A percentile compares a stretch with the other conserved stretches of the same genome.
phyloP scores from a whole-genome alignment of 805 yeast species.

The Metschnikowia colocasiae region DNA sequence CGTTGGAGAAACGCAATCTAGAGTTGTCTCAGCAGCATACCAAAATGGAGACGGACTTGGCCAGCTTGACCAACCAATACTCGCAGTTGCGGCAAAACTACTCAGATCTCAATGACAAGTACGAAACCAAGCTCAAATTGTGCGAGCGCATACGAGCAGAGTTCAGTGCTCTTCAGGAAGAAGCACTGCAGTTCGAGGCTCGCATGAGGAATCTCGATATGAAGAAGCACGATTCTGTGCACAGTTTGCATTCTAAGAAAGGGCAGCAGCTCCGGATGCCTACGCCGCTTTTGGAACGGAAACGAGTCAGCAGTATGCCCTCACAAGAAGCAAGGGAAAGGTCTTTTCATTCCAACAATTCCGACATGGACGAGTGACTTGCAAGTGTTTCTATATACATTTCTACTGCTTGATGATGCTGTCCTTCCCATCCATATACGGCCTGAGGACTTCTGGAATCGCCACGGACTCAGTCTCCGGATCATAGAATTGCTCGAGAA shows the following conservation, averaged over 20 bases:
- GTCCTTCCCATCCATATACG: slow-evolving; percentile 66
- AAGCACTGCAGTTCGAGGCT: slow-evolving; percentile 11
- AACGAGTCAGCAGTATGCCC: slow-evolving; percentile 15
- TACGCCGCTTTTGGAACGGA: slow-evolving; percentile 8
- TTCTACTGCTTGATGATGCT: slow-evolving; percentile 16
- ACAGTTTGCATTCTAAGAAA: slow-evolving; percentile 23
- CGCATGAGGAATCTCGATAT: slow-evolving; percentile 5
- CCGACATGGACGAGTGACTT: slow-evolving; percentile 15
- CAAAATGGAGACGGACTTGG: slow-evolving; percentile 43
- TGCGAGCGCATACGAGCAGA: slow-evolving; percentile 21
- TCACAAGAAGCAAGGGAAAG: background rate
- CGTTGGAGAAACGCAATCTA: slow-evolving; percentile 1
- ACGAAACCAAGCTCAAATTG: slow-evolving; percentile 24
- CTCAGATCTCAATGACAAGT: slow-evolving; percentile 18
- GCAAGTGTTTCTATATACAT: slow-evolving; percentile 6
- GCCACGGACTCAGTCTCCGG: slow-evolving; percentile 47
- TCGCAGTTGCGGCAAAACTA: slow-evolving; percentile 58
- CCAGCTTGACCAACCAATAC: slow-evolving; percentile 62
- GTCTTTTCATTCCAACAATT: slow-evolving; percentile 13
- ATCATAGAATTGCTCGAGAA: slow-evolving; percentile 82
- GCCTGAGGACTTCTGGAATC: slow-evolving; percentile 66
- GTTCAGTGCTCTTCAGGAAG: slow-evolving; percentile 20
- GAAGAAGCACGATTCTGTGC: slow-evolving; percentile 17
- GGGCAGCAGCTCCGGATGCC: slow-evolving; percentile 12
- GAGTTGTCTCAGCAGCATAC: background rate